A percentile compares a stretch with the other conserved stretches of the same genome.
These are phyloP conservation scores for Triticum dicoccoides DNA, from an alignment of 176 grass and related monocot genomes.

Conservation along the genomic window DNA sequence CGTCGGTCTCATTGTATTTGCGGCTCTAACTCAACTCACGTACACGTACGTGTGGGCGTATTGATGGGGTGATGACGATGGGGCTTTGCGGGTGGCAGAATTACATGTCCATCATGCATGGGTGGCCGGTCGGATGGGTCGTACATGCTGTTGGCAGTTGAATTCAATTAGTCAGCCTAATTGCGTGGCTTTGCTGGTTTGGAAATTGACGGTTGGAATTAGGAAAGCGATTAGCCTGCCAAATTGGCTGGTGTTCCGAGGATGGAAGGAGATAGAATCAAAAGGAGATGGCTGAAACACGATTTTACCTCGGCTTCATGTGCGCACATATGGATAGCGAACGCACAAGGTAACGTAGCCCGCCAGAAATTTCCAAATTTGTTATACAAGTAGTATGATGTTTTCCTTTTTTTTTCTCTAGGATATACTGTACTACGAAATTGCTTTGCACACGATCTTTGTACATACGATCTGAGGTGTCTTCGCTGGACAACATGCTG, in stretches of 20 bases:
- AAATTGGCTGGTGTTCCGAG: not conserved
- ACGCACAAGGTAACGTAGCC: too few relatives aligned
- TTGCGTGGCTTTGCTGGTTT: not conserved
- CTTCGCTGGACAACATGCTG: too few relatives aligned
- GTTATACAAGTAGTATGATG: too few relatives aligned
- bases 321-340: too few relatives aligned
- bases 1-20: not conserved
- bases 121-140: not conserved
- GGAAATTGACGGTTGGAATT: not conserved
- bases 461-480: too few relatives aligned
- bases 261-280: too few relatives aligned
- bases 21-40: not conserved
- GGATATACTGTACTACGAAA: too few relatives aligned
- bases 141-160: conserved; percentile 26
- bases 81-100: not conserved
- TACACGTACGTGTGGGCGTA: not conserved
- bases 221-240: not conserved
- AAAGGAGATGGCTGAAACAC: too few relatives aligned
- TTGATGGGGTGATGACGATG: not conserved
- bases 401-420: too few relatives aligned
- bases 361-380: too few relatives aligned
- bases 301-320: too few relatives aligned
- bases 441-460: too few relatives aligned
- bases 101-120: not conserved
- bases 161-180: not conserved